Evolutionary conservation across 805 yeast genomes (phyloP).

Genomic region (Nakazawaea peltata): DNA sequence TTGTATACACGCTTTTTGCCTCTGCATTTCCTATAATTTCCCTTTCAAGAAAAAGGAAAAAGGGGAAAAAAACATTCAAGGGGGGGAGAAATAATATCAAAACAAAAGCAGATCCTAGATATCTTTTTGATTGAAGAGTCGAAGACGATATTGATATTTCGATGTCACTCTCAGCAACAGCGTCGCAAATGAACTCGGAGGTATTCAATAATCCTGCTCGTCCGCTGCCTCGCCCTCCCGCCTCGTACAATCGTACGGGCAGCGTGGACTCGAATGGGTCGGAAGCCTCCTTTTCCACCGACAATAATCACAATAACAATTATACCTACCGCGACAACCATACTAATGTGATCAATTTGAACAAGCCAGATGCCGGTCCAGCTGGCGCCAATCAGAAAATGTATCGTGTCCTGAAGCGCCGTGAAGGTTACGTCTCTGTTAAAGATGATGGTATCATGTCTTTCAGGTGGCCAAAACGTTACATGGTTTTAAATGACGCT

Average conservation of each 20-base stretch:
- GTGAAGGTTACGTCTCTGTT: constrained; percentile 83
- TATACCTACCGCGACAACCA: constrained; percentile 10
- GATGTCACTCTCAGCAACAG: constrained; percentile 39
- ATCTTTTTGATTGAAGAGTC: background rate
- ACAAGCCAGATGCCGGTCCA: background rate
- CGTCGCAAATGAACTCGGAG: constrained; percentile 31
- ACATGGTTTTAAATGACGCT: constrained; percentile 67
- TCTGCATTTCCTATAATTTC: background rate
- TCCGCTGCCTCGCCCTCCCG: constrained; percentile 35
- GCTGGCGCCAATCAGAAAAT: constrained; percentile 13
- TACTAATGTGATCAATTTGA: constrained; percentile 9
- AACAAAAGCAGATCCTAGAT: no score
- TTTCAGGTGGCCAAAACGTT: constrained; percentile 90
- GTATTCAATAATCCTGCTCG: constrained; percentile 50
- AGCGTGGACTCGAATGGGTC: constrained; percentile 21
- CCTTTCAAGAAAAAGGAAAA: no score
- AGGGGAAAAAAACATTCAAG: no score
- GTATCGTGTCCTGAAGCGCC: constrained; percentile 25
- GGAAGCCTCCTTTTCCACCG: no score
- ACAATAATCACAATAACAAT: constrained; percentile 2
- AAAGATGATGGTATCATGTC: constrained; percentile 89
- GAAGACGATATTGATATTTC: background rate
- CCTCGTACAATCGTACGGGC: constrained; percentile 23
- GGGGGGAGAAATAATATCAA: no score
- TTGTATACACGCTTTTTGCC: no score